Conservation (phyloP, 371 early-diverging fungal genomes). For the Circinella minor region DNA sequence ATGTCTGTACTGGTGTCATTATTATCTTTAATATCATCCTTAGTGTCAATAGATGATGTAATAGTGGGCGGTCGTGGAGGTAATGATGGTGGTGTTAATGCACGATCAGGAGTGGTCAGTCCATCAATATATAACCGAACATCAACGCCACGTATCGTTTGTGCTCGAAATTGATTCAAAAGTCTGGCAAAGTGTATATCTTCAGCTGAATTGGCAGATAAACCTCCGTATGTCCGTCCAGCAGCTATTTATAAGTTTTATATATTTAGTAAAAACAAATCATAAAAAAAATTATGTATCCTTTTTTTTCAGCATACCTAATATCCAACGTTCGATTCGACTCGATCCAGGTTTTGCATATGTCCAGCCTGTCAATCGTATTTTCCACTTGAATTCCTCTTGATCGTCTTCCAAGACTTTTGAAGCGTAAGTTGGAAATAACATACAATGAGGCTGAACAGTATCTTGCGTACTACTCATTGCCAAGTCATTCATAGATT, state of each 20-base stretch:
- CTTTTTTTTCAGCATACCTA: conserved; percentile 23
- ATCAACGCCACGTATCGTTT: conserved; percentile 37
- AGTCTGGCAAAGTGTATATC: conserved; percentile 42
- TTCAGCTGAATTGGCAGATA: conserved; percentile 40
- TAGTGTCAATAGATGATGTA: too few relatives aligned
- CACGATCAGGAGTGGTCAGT: conserved; percentile 9
- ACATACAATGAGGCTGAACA: conserved; percentile 41
- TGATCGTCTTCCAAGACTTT: conserved; percentile 18
- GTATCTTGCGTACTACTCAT: conserved; percentile 20
- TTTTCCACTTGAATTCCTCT: conserved; percentile 25
- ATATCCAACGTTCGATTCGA: conserved; percentile 36
- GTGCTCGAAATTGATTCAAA: conserved; percentile 47
- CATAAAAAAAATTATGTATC: too few relatives aligned
- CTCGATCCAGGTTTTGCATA: conserved; percentile 42
- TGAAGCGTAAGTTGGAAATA: conserved; percentile 48
- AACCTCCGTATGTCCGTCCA: conserved; percentile 46
- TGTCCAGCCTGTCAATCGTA: conserved; percentile 43
- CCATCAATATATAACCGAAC: conserved; percentile 19
- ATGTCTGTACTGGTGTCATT: not conserved
- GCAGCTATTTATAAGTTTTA: conserved; percentile 27
- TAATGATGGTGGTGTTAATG: conserved; percentile 14
- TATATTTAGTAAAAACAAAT: too few relatives aligned
- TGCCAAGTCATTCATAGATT: conserved; percentile 29
- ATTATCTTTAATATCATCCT: not conserved
- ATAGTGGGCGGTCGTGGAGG: not conserved